Evolutionary conservation across 257 asterid species (phyloP), one percentile per base, ranked within the genome.

Genomic region (Datura wrightii): DNA sequence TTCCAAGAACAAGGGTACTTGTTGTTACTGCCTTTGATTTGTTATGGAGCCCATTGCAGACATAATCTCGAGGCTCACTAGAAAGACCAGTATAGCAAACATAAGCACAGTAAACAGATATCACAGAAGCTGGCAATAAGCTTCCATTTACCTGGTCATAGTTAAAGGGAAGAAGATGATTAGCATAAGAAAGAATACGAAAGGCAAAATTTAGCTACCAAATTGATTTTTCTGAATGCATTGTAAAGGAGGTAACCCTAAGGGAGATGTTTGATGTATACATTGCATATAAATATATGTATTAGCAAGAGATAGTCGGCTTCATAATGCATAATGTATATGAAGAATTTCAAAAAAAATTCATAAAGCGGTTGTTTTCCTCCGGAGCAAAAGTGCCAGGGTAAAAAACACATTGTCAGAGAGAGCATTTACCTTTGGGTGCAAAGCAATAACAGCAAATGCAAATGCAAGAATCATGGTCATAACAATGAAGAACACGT

Each of bases 121-220:
- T 92, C 88, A 97, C 98, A 1, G 98, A 91, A 79, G 99, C 99
- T 18, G 98, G 99, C 91, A 97, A 88, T 44, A 97, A 95, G 91
- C 99, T 97, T 79, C 98, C 99, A 39, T 94, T 95, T 76, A 97
- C 98, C 99, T 96, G 95, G 89, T 59, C 80, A 78, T 8, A 14
- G 2, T 52, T 14, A 78, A 52, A 31, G 46, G 82, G 46, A 18
- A 53, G 31, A 50, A 78, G 31, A 24, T 52, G 31, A 76, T 50
- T 34, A 52, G 82, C 44, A 78, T 14, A 74, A 48, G 42, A 46
- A 19, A 31, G 24, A 74, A 46, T 34, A 78, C 2, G 14, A 78
- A 34, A 31, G 5, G 14, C 46, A 52, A 14, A 14, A 52, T 14
- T 31, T 24, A 78, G 63, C 31, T 24, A 78, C 46, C 24, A 24